phyloP scores from a whole-genome alignment of 2,329 filamentous ascomycete genomes.

The Parafenestella ontariensis region DNA sequence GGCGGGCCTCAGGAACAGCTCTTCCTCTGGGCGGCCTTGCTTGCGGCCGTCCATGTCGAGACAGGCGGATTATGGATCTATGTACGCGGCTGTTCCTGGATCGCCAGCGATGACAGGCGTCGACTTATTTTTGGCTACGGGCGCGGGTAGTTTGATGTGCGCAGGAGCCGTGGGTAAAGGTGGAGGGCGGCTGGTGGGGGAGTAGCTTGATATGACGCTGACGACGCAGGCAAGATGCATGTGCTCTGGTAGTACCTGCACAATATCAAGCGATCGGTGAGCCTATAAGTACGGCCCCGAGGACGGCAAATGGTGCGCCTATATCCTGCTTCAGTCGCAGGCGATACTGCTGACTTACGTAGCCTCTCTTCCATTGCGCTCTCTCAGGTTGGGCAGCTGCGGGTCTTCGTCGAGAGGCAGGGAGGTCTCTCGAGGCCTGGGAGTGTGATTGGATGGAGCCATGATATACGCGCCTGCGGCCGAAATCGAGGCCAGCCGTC shows the following conservation, averaged over 20 bases:
- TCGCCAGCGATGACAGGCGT: conserved; percentile 31
- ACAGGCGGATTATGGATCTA: conserved; percentile 4
- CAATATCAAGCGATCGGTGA: conserved; percentile 12
- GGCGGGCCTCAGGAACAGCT: conserved; percentile 73
- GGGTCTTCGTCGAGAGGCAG: conserved; percentile 19
- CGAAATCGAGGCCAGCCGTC: conserved; percentile 35
- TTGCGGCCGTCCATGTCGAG: conserved; percentile 55
- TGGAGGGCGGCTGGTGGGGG: conserved; percentile 29
- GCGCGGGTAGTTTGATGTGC: conserved; percentile 25
- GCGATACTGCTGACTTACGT: conserved; percentile 36
- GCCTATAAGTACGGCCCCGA: conserved; percentile 14
- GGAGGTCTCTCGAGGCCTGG: conserved; percentile 24
- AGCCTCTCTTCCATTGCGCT: conserved; percentile 24
- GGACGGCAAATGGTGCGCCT: conserved; percentile 14
- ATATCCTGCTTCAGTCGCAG: conserved; percentile 15
- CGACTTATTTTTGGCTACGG: conserved; percentile 35
- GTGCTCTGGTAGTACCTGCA: conserved; percentile 1
- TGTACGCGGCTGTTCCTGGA: conserved; percentile 16
- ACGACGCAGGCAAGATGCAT: conserved; percentile 6
- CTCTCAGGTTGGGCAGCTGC: conserved; percentile 32
- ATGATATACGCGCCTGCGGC: conserved; percentile 41
- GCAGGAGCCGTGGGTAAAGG: conserved; percentile 17
- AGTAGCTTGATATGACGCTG: conserved; percentile 17
- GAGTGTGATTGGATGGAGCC: conserved; percentile 30
- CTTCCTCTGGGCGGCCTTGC: conserved; percentile 76